A percentile compares a stretch with the other conserved stretches of the same genome.
These are phyloP conservation scores for Asterophora lycoperdoides DNA, from an alignment of 768 basidiomycete genomes.

Conservation along the genomic window DNA sequence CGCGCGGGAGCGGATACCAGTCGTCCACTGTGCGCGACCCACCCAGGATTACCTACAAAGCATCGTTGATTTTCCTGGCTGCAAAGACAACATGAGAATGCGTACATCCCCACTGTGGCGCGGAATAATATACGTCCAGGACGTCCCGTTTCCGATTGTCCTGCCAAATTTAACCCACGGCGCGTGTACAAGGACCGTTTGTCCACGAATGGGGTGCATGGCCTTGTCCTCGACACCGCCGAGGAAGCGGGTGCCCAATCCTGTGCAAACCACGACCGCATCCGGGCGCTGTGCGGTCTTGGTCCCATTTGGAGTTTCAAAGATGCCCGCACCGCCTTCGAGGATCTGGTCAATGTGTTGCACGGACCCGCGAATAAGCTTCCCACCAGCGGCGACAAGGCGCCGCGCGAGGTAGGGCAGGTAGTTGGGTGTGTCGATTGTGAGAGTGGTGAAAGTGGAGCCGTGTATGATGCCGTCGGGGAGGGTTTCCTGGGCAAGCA, in stretches of 20 bases:
- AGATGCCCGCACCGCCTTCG: conserved; percentile 51
- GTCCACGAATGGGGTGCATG: conserved; percentile 78
- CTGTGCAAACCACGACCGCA: conserved; percentile 67
- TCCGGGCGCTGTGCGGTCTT: conserved; percentile 31
- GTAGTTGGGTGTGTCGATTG: conserved; percentile 69
- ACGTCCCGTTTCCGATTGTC: conserved; percentile 37
- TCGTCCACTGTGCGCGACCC: conserved; percentile 57
- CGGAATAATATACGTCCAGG: conserved; percentile 64
- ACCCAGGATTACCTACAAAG: conserved; percentile 49
- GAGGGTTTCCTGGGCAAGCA: conserved; percentile 30
- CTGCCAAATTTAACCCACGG: conserved; percentile 60
- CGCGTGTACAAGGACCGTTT: conserved; percentile 73
- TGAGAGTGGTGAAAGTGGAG: conserved; percentile 59
- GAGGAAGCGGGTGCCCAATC: conserved; percentile 69
- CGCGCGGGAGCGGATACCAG: conserved; percentile 67
- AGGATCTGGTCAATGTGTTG: conserved; percentile 69
- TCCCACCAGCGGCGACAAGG: conserved; percentile 63
- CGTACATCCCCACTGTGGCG: conserved; percentile 51
- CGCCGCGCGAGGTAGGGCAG: conserved; percentile 64
- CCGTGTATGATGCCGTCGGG: conserved; percentile 38
- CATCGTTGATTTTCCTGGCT: no score
- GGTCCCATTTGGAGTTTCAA: conserved; percentile 2
- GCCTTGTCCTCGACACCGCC: conserved; percentile 77
- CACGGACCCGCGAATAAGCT: conserved; percentile 50
- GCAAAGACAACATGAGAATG: background rate